Evolutionary conservation across 306 rosid species (phyloP), one percentile per base, ranked within the genome.

Genomic region (Castanea sativa): DNA sequence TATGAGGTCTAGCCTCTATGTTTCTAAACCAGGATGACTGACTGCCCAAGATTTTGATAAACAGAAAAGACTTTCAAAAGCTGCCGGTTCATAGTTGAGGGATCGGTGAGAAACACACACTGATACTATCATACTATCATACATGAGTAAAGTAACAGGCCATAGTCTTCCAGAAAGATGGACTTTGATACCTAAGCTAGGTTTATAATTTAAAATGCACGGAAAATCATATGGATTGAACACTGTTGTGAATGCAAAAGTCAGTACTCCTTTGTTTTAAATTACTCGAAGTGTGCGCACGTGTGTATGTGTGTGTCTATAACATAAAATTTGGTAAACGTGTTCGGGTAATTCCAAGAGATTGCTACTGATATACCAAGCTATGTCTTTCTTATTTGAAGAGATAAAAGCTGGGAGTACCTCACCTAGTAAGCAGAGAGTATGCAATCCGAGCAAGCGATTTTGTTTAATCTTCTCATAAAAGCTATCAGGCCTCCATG

Each of bases 401-500:
- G 8, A 5, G 41, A 35, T 5, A 35, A 35, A 35, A 6, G 2
- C 0, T 35, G 41, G 9, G 51, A 19, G 4, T 18, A 35, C 25
- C 27, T 68, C 51, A 68, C 72, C 72, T 38, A 68, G 71, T 79
- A 86, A 86, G 83, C 89, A 88, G 72, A 85, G 89, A 1, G 89
- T 88, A 72, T 88, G 89, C 32, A 88, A 84, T 33, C 72, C 72
- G 2, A 68, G 72, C 71, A 21, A 71, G 58, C 86, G 85, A 80
- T 94, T 94, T 33, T 69, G 83, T 60, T 88, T 89, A 83, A 94
- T 94, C 86, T 94, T 94, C 83, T 91, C 91, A 52, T 92, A 94
- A 82, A 94, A 94, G 75, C 97, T 92, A 88, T 89, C 94, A 23
- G 99, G 99, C 55, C 90, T 92, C 98, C 97, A 92, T 4, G 98